Percentiles rank a stretch among this genome's conserved stretches.
phyloP scores from a whole-genome alignment of 2,329 filamentous ascomycete species.

The Fusarium odoratissimum region DNA sequence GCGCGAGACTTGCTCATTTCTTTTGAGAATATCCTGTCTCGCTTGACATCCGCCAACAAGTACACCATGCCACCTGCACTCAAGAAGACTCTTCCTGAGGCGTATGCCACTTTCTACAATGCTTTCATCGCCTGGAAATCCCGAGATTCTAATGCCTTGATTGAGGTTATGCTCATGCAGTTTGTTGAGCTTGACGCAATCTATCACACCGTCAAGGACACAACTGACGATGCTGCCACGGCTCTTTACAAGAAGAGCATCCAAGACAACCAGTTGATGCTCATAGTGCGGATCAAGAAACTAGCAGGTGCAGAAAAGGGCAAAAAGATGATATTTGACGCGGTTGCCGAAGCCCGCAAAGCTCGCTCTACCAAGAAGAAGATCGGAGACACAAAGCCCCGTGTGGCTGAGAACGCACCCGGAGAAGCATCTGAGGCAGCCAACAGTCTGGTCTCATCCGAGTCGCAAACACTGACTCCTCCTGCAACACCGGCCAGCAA shows the following conservation, averaged over 20 bases:
- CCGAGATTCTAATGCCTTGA: slow-evolving; percentile 79
- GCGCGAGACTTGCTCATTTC: slow-evolving; percentile 80
- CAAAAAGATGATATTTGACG: slow-evolving; percentile 78
- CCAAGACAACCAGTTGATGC: slow-evolving; percentile 81
- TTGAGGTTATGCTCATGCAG: slow-evolving; percentile 87
- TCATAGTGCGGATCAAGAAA: slow-evolving; percentile 83
- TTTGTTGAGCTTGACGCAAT: slow-evolving; percentile 88
- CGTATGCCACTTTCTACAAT: slow-evolving; percentile 79
- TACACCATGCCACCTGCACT: slow-evolving; percentile 74
- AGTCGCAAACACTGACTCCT: slow-evolving; percentile 64
- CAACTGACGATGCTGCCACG: slow-evolving; percentile 77
- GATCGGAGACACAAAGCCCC: slow-evolving; percentile 76
- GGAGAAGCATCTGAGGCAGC: slow-evolving; percentile 54
- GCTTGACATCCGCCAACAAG: slow-evolving; percentile 73
- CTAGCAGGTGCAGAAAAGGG: slow-evolving; percentile 78
- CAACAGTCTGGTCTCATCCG: slow-evolving; percentile 53
- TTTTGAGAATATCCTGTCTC: slow-evolving; percentile 79
- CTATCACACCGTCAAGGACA: slow-evolving; percentile 84
- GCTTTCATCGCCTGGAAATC: slow-evolving; percentile 89
- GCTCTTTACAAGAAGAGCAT: slow-evolving; percentile 84
- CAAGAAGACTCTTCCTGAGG: slow-evolving; percentile 71
- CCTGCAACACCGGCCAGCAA: slow-evolving; percentile 62
- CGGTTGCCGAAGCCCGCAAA: slow-evolving; percentile 77
- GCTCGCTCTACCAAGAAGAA: slow-evolving; percentile 73
- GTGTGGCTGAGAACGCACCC: slow-evolving; percentile 65